Percentiles rank a stretch among this genome's conserved stretches.
Evolutionary conservation across 108 stramenopile genomes (phyloP).

Genomic region (Skeletonema potamos): DNA sequence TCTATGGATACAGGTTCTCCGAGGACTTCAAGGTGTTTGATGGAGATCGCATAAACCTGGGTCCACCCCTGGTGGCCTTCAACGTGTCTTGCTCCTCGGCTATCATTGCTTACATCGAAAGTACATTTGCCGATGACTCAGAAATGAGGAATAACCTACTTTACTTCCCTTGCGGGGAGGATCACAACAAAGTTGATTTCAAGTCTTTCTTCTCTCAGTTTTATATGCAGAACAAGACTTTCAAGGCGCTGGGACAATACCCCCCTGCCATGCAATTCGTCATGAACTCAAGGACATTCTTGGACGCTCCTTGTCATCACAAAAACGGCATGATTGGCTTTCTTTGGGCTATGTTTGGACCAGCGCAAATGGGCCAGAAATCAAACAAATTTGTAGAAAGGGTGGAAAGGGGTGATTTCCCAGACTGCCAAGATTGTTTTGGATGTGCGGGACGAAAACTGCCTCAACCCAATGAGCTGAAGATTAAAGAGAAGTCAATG

Average conservation of each 20-base stretch:
- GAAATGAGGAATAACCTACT: constrained; percentile 5
- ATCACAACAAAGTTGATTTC: background rate
- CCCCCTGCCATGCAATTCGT: background rate
- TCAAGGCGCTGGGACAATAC: background rate
- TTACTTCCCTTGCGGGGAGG: background rate
- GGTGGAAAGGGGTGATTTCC: constrained; percentile 5
- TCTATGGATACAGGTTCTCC: background rate
- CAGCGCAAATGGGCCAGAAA: constrained; percentile 5
- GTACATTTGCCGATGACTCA: constrained; percentile 9
- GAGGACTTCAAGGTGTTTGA: constrained; percentile 3
- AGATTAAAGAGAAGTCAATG: constrained; percentile 4
- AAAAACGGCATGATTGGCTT: background rate
- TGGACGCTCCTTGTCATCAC: constrained; percentile 8
- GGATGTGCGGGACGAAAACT: background rate
- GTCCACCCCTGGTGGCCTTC: background rate
- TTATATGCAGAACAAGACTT: constrained; percentile 1
- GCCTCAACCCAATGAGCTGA: background rate
- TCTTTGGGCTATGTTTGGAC: background rate
- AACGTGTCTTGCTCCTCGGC: constrained; percentile 5
- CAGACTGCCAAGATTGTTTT: constrained; percentile 10
- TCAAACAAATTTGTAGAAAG: constrained; percentile 2
- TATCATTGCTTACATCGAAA: constrained; percentile 8
- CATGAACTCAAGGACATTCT: constrained; percentile 1
- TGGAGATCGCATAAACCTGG: constrained; percentile 1
- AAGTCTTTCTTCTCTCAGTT: background rate